Conservation (phyloP, 768 basidiomycete species). For the Boletus rubescentipes region DNA sequence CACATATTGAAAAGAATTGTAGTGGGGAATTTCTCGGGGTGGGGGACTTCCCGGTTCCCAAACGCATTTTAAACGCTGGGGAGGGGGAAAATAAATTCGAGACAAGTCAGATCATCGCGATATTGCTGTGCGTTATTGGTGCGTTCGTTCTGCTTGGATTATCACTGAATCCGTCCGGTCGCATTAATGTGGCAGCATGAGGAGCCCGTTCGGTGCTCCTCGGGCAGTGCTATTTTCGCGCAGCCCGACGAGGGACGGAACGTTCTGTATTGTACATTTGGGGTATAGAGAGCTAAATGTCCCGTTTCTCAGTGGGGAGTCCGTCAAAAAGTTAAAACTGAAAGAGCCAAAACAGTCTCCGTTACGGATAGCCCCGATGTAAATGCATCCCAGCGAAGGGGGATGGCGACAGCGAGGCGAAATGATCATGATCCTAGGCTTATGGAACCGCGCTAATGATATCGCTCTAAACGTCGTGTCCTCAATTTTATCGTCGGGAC, state of each 20-base stretch:
- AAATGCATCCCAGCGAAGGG: conserved; percentile 18
- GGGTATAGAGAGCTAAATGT: conserved; percentile 16
- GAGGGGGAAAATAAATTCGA: conserved; percentile 16
- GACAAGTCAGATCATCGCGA: conserved; percentile 25
- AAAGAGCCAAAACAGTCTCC: conserved; percentile 36
- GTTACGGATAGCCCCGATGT: conserved; percentile 22
- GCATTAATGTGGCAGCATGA: conserved; percentile 25
- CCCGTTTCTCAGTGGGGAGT: conserved; percentile 20
- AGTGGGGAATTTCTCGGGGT: conserved; percentile 15
- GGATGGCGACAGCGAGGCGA: conserved; percentile 19
- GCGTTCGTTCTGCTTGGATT: conserved; percentile 18
- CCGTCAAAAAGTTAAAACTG: conserved; percentile 35
- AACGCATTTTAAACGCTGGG: conserved; percentile 27
- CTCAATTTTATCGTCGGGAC: conserved; percentile 22
- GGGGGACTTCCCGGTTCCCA: background rate
- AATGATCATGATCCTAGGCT: conserved; percentile 23
- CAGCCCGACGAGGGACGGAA: conserved; percentile 13
- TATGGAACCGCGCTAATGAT: conserved; percentile 6
- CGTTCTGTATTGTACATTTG: conserved; percentile 21
- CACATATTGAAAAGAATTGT: conserved; percentile 52
- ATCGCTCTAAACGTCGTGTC: conserved; percentile 12
- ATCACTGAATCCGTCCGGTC: conserved; percentile 21
- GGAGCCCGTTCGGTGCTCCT: conserved; percentile 32
- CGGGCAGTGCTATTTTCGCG: conserved; percentile 31
- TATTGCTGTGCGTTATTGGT: conserved; percentile 24